Base-by-base conservation (phyloP, 495 filamentous ascomycete genomes). In the Hypomontagnella monticulosa region DNA sequence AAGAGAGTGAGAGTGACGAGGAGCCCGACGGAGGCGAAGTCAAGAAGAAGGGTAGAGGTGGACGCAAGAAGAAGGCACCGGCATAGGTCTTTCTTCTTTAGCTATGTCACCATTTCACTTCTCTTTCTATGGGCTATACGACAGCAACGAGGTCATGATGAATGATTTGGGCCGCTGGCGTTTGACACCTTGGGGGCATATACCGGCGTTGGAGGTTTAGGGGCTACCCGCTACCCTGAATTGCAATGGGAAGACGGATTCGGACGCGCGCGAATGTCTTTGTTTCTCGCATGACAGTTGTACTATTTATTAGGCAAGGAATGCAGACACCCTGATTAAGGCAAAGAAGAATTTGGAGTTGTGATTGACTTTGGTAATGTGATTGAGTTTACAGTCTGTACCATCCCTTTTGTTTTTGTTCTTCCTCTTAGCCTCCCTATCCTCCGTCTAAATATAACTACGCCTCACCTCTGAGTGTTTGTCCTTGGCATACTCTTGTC, bases 1-100 rank as follows among this genome's bases (percentile, higher is more conserved):
- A 67, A 6, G 80, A 82, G 36, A 81, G 69, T 38, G 79, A 81
- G 16, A 81, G 75, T 46, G 79, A 81, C 30, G 80, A 82, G 33
- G 80, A 79, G 41, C 66, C 12, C 2, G 71, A 69, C 5, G 51
- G n/a, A 0, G 66, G 49, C n/a, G 70, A 74, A 50, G 74, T 66
- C 23, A 80, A 79, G 73, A 79, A 76, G 72, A 80, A 76, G 67
- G 75, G 75, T 42, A 73, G 74, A 16, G 77, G 72, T 20, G 75
- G 77, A 32, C 69, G 79, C 18, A 80, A 77, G 71, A 83, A 77
- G 72, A 81, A 80, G 73, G 73, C 67, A 41, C 48, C 64, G 23
- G 63, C 58, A 27, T 72, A 61, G 32, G 5, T 10, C 8, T 34
- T 5, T 32, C 30, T 42, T 36, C 2, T 38, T 38, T 53, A 18